Evolutionary conservation across 768 basidiomycete genomes (phyloP), one percentile per base, ranked within the genome.

Genomic region (Boletus vinaceobasis): DNA sequence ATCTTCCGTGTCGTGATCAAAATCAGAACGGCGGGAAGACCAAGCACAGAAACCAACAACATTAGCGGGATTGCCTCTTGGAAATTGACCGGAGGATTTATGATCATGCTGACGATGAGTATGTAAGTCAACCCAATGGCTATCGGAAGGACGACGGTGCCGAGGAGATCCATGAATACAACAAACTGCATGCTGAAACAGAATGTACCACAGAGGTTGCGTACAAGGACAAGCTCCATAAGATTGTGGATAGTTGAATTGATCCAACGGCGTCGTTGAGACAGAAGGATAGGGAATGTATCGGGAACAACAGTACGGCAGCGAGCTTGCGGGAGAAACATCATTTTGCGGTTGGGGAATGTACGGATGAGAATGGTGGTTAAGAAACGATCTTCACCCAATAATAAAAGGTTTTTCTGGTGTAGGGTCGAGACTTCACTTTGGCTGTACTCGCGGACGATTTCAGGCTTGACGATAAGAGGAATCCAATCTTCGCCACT

Each of bases 141-240:
- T 64, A 98, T 85, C 27, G 97, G 97, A 17, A 98, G 82, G 21
- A 97, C 94, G 62, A 93, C 83, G 3, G 92, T 95, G 55, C 91
- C 91, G 55, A 94, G 73, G 42, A 95, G 82, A 71, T 98, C 94
- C 91, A 98, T 94, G 75, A 96, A 93, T 50, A 98, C 94, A 71
- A 98, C 87, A 71, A 98, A 98, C 70, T 98, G 97, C 95, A 98
- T 98, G 73, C 93, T 97, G 76, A 98, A 98, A 78, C 97, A 99
- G 74, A 99, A 99, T 31, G 96, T 98, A 35, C 97, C 97, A 72
- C 97, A 98, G 15, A 98, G 81, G 68, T 99, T 93, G 60, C 90
- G 91, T 38, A 99, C 97, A 57, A 92, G 85, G 35, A 98, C 92
- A 37, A 99, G 87, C 71, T 99, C 97, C 94, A 98, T 98, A 48